Conservation (phyloP, 2,329 filamentous ascomycete species). For the Knufia fluminis region DNA sequence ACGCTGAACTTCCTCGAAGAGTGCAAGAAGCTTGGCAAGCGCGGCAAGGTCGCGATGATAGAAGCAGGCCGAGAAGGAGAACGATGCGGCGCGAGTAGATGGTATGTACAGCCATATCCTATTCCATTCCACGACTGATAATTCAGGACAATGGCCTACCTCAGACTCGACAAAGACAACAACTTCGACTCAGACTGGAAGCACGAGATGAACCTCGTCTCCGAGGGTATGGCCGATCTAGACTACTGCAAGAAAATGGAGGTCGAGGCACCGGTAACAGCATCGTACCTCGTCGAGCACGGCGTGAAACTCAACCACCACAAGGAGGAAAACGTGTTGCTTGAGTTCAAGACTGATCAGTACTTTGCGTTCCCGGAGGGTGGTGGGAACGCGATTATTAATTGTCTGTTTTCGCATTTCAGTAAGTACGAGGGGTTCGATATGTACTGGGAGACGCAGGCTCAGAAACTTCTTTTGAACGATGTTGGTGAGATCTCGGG, state of each 20-base stretch:
- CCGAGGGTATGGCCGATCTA: constrained; percentile 29
- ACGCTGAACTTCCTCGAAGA: constrained; percentile 35
- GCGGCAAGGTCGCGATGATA: constrained; percentile 31
- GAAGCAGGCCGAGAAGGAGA: constrained; percentile 33
- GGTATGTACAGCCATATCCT: neutral
- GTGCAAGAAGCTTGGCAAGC: constrained; percentile 28
- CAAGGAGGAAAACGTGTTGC: constrained; percentile 32
- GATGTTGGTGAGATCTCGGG: constrained; percentile 29
- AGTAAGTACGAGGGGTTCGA: constrained; percentile 27
- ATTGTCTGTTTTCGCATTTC: constrained; percentile 31
- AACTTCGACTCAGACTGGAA: constrained; percentile 19
- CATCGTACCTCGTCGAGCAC: constrained; percentile 30
- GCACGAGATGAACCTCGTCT: constrained; percentile 17
- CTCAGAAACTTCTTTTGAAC: constrained; percentile 28
- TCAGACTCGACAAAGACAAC: constrained; percentile 32
- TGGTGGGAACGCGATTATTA: constrained; percentile 32
- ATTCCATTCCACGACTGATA: too few relatives aligned
- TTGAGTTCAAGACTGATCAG: constrained; percentile 34
- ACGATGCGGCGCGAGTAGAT: constrained; percentile 33
- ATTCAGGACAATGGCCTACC: constrained; percentile 33
- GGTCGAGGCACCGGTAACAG: constrained; percentile 30
- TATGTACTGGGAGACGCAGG: constrained; percentile 33
- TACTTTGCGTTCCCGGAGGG: constrained; percentile 35
- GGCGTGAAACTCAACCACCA: constrained; percentile 29
- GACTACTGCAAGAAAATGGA: constrained; percentile 34